phyloP scores from a whole-genome alignment of 1,139 yeast species.

The Taphrina wiesneri region DNA sequence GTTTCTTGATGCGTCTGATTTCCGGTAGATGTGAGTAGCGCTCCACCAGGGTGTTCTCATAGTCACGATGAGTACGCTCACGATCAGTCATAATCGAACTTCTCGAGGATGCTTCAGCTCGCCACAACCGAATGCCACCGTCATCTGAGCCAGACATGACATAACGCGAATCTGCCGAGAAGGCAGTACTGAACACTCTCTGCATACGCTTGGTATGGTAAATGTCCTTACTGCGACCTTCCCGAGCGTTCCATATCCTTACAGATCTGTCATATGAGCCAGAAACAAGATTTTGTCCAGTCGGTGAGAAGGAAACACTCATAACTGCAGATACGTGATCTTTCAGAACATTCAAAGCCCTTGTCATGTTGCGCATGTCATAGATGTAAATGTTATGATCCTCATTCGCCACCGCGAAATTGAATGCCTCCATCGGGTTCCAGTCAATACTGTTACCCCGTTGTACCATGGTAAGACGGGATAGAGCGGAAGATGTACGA shows the following conservation, averaged over 20 bases:
- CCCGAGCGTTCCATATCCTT: slow-evolving; percentile 69
- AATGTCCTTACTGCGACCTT: slow-evolving; percentile 91
- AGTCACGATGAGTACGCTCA: slow-evolving; percentile 80
- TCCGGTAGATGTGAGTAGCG: slow-evolving; percentile 96
- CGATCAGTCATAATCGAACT: slow-evolving; percentile 76
- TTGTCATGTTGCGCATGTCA: slow-evolving; percentile 89
- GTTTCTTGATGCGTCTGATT: slow-evolving; percentile 81
- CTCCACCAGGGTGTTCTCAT: slow-evolving; percentile 87
- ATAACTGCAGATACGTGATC: slow-evolving; percentile 96
- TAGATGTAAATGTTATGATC: slow-evolving; percentile 93
- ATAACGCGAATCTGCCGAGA: slow-evolving; percentile 83
- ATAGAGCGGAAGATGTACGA: slow-evolving; percentile 89
- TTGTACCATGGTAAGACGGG: slow-evolving; percentile 75
- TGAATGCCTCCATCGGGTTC: slow-evolving; percentile 98
- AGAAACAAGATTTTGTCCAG: slow-evolving; percentile 93
- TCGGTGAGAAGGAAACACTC: slow-evolving; percentile 93
- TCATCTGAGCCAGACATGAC: slow-evolving; percentile 92
- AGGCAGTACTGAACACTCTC: slow-evolving; percentile 79
- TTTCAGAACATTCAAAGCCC: slow-evolving; percentile 79
- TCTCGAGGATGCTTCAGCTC: slow-evolving; percentile 81
- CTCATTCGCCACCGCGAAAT: slow-evolving; percentile 88
- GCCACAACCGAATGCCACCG: slow-evolving; percentile 91
- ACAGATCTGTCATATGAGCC: slow-evolving; percentile 94
- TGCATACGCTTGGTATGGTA: slow-evolving; percentile 99
- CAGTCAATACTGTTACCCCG: slow-evolving; percentile 85